Evolutionary conservation across 768 basidiomycete genomes (phyloP).

Genomic region (Lentinula sp.): DNA sequence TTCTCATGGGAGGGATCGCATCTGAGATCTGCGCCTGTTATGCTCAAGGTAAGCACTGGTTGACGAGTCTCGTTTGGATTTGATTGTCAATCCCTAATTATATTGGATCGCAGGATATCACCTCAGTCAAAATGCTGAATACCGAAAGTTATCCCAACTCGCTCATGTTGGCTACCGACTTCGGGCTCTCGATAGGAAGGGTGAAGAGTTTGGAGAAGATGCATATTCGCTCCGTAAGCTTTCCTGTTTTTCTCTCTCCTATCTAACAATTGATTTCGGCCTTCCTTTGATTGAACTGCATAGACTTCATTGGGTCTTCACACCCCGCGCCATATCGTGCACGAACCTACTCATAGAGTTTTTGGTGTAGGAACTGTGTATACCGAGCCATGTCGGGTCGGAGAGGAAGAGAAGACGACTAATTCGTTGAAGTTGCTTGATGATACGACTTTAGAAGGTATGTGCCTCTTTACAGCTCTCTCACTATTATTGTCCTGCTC

Average conservation of each 20-base stretch:
- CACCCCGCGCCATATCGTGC: conserved; percentile 61
- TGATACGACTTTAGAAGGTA: conserved; percentile 54
- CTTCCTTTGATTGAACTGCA: conserved; percentile 3
- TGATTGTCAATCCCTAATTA: not conserved
- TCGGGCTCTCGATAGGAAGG: conserved; percentile 56
- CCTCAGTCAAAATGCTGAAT: conserved; percentile 45
- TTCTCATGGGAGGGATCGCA: conserved; percentile 63
- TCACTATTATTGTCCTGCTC: not conserved
- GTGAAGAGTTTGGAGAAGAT: conserved; percentile 69
- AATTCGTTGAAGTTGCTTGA: conserved; percentile 62
- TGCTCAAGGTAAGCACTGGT: conserved; percentile 47
- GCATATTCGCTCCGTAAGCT: conserved; percentile 69
- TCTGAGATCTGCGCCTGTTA: conserved; percentile 63
- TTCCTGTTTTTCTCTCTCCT: not conserved
- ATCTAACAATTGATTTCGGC: not conserved
- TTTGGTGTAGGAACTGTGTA: conserved; percentile 65
- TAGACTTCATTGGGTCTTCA: conserved; percentile 71
- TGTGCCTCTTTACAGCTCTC: conserved; percentile 18
- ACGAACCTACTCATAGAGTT: conserved; percentile 45
- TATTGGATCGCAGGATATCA: conserved; percentile 36
- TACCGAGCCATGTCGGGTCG: conserved; percentile 48
- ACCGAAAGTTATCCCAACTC: conserved; percentile 41
- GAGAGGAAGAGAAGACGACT: conserved; percentile 33
- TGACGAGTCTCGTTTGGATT: no score
- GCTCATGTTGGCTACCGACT: conserved; percentile 51